phyloP scores from a whole-genome alignment of 495 filamentous ascomycete genomes.

The Aspergillus kassunensis region DNA sequence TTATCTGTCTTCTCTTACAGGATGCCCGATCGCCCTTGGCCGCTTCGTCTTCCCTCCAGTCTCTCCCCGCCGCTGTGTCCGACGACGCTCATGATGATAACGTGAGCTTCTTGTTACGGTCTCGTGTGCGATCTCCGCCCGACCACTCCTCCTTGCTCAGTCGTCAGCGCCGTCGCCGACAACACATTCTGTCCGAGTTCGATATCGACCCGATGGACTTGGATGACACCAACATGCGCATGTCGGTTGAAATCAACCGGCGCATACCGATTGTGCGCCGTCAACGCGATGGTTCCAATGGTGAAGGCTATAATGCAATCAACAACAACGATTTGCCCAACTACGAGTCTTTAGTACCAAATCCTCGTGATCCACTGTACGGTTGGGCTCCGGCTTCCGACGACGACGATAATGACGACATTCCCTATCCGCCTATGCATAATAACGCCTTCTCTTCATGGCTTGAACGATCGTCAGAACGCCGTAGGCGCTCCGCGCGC shows the following conservation, averaged over 20 bases:
- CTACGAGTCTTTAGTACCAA: slow-evolving; percentile 49
- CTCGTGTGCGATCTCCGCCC: slow-evolving; percentile 33
- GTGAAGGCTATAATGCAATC: slow-evolving; percentile 9
- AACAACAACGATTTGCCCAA: slow-evolving; percentile 28
- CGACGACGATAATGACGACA: slow-evolving; percentile 43
- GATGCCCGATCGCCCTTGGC: slow-evolving; percentile 29
- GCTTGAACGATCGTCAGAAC: slow-evolving; percentile 29
- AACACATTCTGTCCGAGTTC: slow-evolving; percentile 26
- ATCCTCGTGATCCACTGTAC: slow-evolving; percentile 45
- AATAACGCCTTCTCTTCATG: slow-evolving; percentile 23
- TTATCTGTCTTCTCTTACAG: slow-evolving; percentile 20
- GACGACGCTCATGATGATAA: slow-evolving; percentile 58
- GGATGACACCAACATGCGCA: slow-evolving; percentile 34
- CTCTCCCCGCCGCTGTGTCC: slow-evolving; percentile 40
- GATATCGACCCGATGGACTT: slow-evolving; percentile 41
- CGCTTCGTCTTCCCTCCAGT: slow-evolving; percentile 26
- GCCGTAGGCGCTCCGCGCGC: slow-evolving; percentile 27
- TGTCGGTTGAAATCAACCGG: slow-evolving; percentile 38
- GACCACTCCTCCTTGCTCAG: slow-evolving; percentile 30
- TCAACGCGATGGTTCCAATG: slow-evolving; percentile 24
- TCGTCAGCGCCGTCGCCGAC: slow-evolving; percentile 35
- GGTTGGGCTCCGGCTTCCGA: slow-evolving; percentile 59
- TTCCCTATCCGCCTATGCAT: slow-evolving; percentile 32
- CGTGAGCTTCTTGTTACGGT: slow-evolving; percentile 55
- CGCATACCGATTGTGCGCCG: slow-evolving; percentile 41